Base-by-base conservation (phyloP, 1,284 basidiomycete genomes). In the Anthracocystis walkeri region DNA sequence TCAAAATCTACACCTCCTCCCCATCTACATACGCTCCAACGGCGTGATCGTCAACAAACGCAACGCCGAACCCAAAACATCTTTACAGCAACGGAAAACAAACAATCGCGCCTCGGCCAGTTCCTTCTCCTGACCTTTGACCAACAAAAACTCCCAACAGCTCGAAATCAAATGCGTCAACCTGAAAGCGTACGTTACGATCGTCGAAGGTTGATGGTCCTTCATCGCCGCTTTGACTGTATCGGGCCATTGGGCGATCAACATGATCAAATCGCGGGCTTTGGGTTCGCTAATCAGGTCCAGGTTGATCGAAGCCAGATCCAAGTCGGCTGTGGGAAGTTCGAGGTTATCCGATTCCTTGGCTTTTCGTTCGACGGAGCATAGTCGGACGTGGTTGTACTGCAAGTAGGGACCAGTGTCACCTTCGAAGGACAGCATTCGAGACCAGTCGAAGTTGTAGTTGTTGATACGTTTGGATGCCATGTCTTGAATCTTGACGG, bases 401-500 rank as follows among this genome's bases (percentile, higher is more conserved):
- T 80, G 81, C 40, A 85, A 66, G 67, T 85, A 85, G 45, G 82
- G 79, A 58, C 94, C 96, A 2, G 96, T 98, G 87, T 98, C 96
- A 52, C 96, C 96, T 86, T 97, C 94, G 85, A 97, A 98, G 35
- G 93, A 94, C 58, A 93, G 90, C 93, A 97, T 97, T 56, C 95
- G 91, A 76, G 92, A 90, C 91, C 93, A 95, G 86, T 95, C 92
- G 87, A 97, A 98, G 16, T 89, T 91, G 87, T 99, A 99, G 88
- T 97, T 95, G 87, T 97, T 97, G 86, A 97, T 92, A 72, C 96
- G 95, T 87, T 95, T 97, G 27, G 93, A 94, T 45, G 91, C 89
- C 94, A 98, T 95, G 86, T 99, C 96, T 87, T 99, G 97, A 79
- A 99, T 95, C 88, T 99, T 99, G 84, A 99, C 92, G 7, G 94